Evolutionary conservation across 140 eudicot species (phyloP).

Genomic region (Flaveria floridana): DNA sequence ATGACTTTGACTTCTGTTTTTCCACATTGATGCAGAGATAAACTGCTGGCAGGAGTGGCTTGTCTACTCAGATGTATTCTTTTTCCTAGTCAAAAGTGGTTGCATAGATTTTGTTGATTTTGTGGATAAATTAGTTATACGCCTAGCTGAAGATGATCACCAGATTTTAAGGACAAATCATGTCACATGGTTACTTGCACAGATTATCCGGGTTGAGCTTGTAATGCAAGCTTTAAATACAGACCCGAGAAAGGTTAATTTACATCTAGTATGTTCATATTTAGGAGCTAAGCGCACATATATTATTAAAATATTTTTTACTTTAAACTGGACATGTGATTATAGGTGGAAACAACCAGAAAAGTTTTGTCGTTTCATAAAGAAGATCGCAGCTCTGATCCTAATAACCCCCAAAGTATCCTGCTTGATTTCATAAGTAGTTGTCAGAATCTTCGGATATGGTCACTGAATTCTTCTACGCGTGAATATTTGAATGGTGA

Average conservation of each 20-base stretch:
- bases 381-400: slow-evolving; percentile 84
- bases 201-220: slow-evolving; percentile 86
- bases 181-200: slow-evolving; percentile 92
- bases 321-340: slow-evolving; percentile 11
- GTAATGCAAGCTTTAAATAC: slow-evolving; percentile 82
- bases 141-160: slow-evolving; percentile 83
- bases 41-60: slow-evolving; percentile 99
- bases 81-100: slow-evolving; percentile 85
- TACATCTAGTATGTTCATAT: slow-evolving; percentile 20
- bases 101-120: slow-evolving; percentile 95
- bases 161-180: slow-evolving; percentile 87
- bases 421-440: slow-evolving; percentile 94
- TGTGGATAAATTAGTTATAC: slow-evolving; percentile 88
- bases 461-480: slow-evolving; percentile 76
- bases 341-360: slow-evolving; percentile 87
- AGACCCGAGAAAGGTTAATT: slow-evolving; percentile 78
- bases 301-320: slow-evolving; percentile 1
- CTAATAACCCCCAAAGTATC: slow-evolving; percentile 81
- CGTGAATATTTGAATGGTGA: slow-evolving; percentile 82
- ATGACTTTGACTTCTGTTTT: slow-evolving; percentile 4
- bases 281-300: not conserved
- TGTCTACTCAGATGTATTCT: slow-evolving; percentile 76
- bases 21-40: slow-evolving; percentile 50
- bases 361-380: slow-evolving; percentile 83
- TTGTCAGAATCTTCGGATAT: slow-evolving; percentile 90